Evolutionary conservation across 2,329 filamentous ascomycete genomes (phyloP).

Genomic region (Trichophyton benhamiae): DNA sequence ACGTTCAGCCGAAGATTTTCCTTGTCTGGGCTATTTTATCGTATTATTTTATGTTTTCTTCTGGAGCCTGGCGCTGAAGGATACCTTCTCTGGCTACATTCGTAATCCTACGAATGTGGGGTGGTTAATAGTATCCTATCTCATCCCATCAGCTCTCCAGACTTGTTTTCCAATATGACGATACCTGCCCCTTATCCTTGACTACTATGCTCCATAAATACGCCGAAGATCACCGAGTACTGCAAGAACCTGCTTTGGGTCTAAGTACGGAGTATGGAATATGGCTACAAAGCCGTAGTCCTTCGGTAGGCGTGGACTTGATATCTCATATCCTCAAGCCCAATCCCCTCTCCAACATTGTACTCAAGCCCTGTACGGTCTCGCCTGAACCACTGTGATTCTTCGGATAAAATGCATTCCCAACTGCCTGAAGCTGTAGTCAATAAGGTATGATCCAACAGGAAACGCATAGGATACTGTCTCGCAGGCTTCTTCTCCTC

Average conservation of each 20-base stretch:
- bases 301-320: constrained; percentile 69
- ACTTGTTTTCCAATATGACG: too few species aligned
- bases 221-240: too few species aligned
- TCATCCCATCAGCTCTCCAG: too few species aligned
- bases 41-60: too few species aligned
- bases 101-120: too few species aligned
- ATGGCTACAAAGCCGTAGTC: not conserved
- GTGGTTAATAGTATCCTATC: too few species aligned
- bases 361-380: constrained; percentile 52
- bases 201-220: too few species aligned
- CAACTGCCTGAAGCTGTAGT: constrained; percentile 43
- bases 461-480: constrained; percentile 87
- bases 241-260: not conserved
- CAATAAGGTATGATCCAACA: constrained; percentile 71
- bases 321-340: constrained; percentile 88
- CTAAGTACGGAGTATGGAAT: not conserved
- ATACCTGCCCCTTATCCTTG: too few species aligned
- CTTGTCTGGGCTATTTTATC: too few species aligned
- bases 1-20: too few species aligned
- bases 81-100: too few species aligned
- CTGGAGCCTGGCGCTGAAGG: too few species aligned
- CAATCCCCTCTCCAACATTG: constrained; percentile 75
- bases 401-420: constrained; percentile 62
- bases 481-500: constrained; percentile 19
- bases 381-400: constrained; percentile 77